Evolutionary conservation across 176 grass and related monocot species (phyloP), one percentile per base, ranked within the genome.

Genomic region (Eleusine indica): DNA sequence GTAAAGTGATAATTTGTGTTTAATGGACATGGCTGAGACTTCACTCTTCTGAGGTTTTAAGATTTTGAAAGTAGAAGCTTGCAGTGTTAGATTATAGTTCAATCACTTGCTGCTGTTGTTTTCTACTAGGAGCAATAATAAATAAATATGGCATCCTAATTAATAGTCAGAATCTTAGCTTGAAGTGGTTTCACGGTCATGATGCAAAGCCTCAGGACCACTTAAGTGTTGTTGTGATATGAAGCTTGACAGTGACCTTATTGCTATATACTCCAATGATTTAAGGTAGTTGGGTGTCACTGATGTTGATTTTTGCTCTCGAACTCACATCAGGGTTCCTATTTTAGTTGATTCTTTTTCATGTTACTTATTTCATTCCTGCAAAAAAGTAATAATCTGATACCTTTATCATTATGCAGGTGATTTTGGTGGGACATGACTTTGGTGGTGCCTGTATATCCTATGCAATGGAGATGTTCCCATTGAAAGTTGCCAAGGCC

Each of bases 371-470:
- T 73, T 68, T 71, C 1, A 40, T 32, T 70, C 19, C 49, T 25
- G 15, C 46, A 28, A 69, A 62, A 2, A 76, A 67, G 15, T 53
- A 46, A 76, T 14, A 80, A 44, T 52, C 35, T 35, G 44, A 75
- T 83, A 29, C 69, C 65, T 71, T 25, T 74, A 64, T 49, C 71
- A 85, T 76, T 60, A 48, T 39, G 38, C 84, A 99, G 96, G 96
- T 94, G 60, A 94, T 99, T 79, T 91, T 99, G 72, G 91, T 99
- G 22, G 96, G 88, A 16, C 96, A 99, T 87, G 96, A 96, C 89
- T 78, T 99, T 29, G 96, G 93, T 52, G 96, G 96, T 75, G 85
- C 86, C 46, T 96, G 96, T 70, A 71, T 99, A 92, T 99, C 96
- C 14, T 91, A 92, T 64, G 89, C 87, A 43, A 94, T 99, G 96